Evolutionary conservation across 768 basidiomycete genomes (phyloP).

Genomic region (Hypsizygus marmoreus): DNA sequence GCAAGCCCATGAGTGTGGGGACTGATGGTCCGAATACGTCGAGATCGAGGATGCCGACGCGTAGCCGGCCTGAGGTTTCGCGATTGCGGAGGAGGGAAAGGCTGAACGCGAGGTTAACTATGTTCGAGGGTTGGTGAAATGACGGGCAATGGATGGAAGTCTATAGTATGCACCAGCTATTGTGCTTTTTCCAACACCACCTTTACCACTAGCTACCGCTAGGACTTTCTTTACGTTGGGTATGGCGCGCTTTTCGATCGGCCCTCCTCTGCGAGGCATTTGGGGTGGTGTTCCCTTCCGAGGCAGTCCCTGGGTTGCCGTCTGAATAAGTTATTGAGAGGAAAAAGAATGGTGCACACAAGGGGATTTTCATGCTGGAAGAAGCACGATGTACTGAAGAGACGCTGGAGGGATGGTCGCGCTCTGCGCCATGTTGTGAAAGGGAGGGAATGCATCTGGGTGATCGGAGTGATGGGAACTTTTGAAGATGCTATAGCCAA

Average conservation of each 20-base stretch:
- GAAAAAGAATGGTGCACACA: constrained; percentile 1
- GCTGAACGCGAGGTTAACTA: constrained; percentile 85
- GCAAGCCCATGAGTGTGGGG: constrained; percentile 91
- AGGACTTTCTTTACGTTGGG: constrained; percentile 74
- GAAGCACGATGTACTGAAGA: constrained; percentile 9
- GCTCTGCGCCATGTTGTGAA: not conserved
- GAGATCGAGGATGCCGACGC: constrained; percentile 88
- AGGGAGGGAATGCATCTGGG: too few species aligned
- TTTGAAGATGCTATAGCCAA: not conserved
- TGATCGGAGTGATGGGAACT: too few species aligned
- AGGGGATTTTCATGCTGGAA: constrained; percentile 21
- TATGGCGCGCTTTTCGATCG: constrained; percentile 56
- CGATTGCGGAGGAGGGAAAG: constrained; percentile 51
- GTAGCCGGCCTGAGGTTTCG: constrained; percentile 41
- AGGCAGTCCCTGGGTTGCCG: constrained; percentile 27
- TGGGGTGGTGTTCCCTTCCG: constrained; percentile 46
- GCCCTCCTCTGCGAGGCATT: constrained; percentile 59
- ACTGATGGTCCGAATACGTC: constrained; percentile 96
- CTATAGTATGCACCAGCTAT: constrained; percentile 59
- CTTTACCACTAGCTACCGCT: constrained; percentile 89
- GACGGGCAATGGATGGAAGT: too few species aligned
- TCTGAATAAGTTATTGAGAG: not conserved
- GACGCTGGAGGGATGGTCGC: not conserved
- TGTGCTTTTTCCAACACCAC: constrained; percentile 97
- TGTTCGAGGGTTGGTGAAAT: too few species aligned